Evolutionary conservation across 108 stramenopile genomes (phyloP).

Genomic region (Schizochytrium sp.): DNA sequence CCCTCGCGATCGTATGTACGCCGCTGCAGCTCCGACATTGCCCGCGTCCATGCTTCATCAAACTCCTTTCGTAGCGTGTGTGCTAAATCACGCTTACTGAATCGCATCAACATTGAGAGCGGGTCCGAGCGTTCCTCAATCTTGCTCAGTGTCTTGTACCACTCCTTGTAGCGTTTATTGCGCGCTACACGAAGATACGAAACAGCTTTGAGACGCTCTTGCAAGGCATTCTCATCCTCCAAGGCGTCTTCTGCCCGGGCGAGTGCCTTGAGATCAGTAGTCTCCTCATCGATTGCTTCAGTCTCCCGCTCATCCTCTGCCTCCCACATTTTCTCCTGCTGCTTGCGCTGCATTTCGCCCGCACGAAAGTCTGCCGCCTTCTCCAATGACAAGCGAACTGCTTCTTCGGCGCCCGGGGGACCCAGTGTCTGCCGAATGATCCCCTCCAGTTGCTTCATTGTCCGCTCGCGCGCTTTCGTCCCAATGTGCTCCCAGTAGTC

Average conservation of each 20-base stretch:
- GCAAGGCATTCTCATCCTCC: not conserved
- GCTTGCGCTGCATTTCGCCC: not conserved
- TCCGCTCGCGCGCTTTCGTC: not conserved
- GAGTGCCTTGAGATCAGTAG: too few relatives aligned
- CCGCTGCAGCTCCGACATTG: not conserved
- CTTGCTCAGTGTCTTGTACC: not conserved
- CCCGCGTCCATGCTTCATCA: not conserved
- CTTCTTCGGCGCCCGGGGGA: not conserved
- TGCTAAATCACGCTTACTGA: not conserved
- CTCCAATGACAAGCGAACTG: not conserved
- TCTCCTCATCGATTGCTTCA: not conserved
- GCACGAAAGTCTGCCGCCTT: not conserved
- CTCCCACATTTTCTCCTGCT: not conserved
- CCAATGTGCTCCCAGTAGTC: slow-evolving; percentile 1
- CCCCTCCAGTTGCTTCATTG: not conserved
- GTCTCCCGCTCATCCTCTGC: not conserved
- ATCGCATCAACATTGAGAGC: not conserved
- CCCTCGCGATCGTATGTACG: not conserved
- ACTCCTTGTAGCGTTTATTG: not conserved
- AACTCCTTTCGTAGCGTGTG: not conserved
- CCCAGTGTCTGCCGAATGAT: not conserved
- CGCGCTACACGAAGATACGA: not conserved
- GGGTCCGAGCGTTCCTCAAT: not conserved
- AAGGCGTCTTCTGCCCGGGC: too few relatives aligned
- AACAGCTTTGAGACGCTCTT: not conserved